Base-by-base conservation (phyloP, 106 monocot species). In the Gastrodia elata region DNA sequence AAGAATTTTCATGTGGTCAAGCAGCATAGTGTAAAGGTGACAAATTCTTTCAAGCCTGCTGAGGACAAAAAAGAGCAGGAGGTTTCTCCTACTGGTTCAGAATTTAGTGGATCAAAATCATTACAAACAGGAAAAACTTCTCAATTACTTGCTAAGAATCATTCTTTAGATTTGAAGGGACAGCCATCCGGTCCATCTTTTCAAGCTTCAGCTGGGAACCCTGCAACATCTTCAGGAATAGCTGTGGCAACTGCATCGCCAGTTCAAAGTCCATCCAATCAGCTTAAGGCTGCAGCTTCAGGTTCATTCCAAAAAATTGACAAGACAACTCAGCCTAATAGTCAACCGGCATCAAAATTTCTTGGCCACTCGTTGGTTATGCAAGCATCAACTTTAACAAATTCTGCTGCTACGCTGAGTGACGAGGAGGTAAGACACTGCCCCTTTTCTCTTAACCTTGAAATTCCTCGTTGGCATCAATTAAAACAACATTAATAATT, bases 391-490 rank as follows among this genome's bases (percentile, higher is more conserved):
- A 16, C 76, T 41, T 71, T 77, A 28, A 69, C 73, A 68, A 89
- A 81, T 78, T 48, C 79, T 74, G 38, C 76, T 49, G 72, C 83
- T 61, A 80, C 59, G 24, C 71, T 93, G 75, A 93, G 93, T 76
- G 98, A 99, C 82, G 88, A 93, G 82, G 93, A 99, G 93, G 98
- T 93, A 58, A 16, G 26, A 28, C 58, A 7, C 11, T 0, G 30
- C 30, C 61, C 8, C 32, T 61, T 61, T 78, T 73, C 18, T 38
- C 8, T 38, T 8, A 67, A 11, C 37, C 37, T 39, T 0, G 10
- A 26, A 25, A 69, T 69, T 6, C 5, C 39, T 39, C 13, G 24
- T 6, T 69, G 69, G 24, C 13, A 20, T 20, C 20, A 69, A 69
- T 39, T n/a, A n/a, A n/a, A n/a, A n/a, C n/a, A n/a, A n/a, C n/a